phyloP scores from a whole-genome alignment of 192 early-diverging fungal genomes.

The Spizellomyces punctatus region DNA sequence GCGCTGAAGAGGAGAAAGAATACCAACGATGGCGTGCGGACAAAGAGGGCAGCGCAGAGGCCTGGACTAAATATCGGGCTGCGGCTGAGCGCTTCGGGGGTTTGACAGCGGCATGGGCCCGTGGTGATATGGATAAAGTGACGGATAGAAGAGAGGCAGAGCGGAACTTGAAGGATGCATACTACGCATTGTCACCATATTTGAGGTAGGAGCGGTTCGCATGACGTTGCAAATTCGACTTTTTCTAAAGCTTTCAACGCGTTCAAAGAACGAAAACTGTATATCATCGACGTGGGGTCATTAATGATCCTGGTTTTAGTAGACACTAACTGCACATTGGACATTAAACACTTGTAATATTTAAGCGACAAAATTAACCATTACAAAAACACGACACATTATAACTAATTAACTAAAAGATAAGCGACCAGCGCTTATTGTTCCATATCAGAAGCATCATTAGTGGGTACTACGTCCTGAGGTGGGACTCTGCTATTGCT shows the following conservation, averaged over 20 bases:
- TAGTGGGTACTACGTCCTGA: not conserved
- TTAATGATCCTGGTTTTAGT: conserved; percentile 7
- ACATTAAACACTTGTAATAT: not conserved
- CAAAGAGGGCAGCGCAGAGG: not conserved
- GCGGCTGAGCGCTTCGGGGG: not conserved
- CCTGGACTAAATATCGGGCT: conserved; percentile 12
- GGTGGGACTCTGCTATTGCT: not conserved
- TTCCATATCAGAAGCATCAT: too few species aligned
- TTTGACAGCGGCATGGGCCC: conserved; percentile 8
- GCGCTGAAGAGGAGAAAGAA: conserved; percentile 17
- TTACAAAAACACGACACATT: not conserved
- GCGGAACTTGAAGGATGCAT: conserved; percentile 3
- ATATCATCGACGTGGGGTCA: conserved; percentile 12
- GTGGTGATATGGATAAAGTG: conserved; percentile 1
- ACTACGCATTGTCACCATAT: conserved; percentile 15
- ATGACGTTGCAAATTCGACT: too few species aligned
- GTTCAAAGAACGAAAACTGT: conserved; percentile 10
- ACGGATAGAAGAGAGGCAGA: conserved; percentile 8
- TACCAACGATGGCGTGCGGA: not conserved
- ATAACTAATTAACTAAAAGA: not conserved
- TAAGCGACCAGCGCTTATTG: not conserved
- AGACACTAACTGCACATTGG: too few species aligned
- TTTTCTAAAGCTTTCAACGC: too few species aligned
- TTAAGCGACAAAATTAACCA: not conserved
- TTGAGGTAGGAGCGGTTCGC: conserved; percentile 4